phyloP scores from a whole-genome alignment of 257 asterid genomes.

The Apocynum venetum region DNA sequence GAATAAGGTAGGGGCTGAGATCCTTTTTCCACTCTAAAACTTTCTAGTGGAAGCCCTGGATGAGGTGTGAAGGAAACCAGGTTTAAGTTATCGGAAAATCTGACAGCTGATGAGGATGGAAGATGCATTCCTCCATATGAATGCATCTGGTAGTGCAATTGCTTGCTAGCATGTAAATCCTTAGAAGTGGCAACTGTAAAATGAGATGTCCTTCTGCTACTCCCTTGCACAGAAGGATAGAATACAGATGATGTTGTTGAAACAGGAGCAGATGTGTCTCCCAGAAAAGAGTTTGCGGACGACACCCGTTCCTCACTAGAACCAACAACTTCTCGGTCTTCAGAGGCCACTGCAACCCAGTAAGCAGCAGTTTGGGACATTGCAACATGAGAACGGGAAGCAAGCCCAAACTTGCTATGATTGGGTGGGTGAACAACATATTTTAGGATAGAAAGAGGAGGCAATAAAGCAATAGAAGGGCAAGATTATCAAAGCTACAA shows the following conservation, averaged over 20 bases:
- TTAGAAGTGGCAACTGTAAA: neutral
- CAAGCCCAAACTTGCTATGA: neutral
- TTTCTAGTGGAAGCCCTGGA: neutral
- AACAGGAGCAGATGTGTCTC: neutral
- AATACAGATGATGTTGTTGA: neutral
- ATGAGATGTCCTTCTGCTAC: neutral
- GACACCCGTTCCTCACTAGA: neutral
- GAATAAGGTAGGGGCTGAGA: neutral
- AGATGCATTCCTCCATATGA: neutral
- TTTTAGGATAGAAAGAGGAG: neutral
- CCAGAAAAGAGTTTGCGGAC: neutral
- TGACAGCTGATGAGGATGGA: neutral
- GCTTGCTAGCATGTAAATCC: neutral
- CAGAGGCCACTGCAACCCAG: neutral
- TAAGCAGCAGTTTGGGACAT: neutral
- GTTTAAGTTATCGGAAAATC: neutral
- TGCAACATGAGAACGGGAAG: neutral
- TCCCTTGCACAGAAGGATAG: neutral
- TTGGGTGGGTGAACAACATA: neutral
- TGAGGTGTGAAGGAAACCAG: neutral
- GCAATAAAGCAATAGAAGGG: neutral
- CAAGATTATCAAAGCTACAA: neutral
- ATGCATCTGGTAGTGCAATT: neutral
- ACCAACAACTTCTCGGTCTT: neutral
- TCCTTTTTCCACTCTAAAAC: neutral